A percentile compares a stretch with the other conserved stretches of the same genome.
Conservation (phyloP, 176 grass and related monocot genomes). For the Phoenix roebelenii region DNA sequence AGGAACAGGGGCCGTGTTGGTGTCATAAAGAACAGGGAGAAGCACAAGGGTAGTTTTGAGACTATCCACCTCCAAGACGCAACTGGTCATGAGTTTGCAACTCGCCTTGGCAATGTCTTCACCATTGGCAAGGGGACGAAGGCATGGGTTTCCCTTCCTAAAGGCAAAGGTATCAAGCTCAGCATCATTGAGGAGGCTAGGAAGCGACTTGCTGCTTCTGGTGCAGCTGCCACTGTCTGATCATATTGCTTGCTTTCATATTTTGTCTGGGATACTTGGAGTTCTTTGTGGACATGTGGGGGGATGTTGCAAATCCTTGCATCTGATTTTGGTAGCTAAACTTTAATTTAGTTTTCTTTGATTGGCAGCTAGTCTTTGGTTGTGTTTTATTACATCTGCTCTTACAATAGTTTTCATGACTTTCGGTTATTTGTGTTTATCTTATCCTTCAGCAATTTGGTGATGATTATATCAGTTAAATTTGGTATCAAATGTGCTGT, state of each 20-base stretch:
- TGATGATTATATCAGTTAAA: no score
- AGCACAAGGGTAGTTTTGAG: conserved; percentile 25
- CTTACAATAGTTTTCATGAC: no score
- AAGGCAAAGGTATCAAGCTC: conserved; percentile 27
- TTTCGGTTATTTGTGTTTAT: no score
- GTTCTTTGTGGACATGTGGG: no score
- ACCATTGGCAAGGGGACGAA: conserved; percentile 23
- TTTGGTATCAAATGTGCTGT: no score
- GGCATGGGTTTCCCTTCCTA: conserved; percentile 23
- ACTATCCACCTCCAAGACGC: conserved; percentile 24
- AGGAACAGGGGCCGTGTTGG: conserved; percentile 24
- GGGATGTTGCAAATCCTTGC: no score
- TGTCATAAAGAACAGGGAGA: conserved; percentile 29
- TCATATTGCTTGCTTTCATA: background rate
- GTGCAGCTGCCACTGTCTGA: conserved; percentile 7
- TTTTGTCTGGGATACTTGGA: background rate
- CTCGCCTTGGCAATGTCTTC: conserved; percentile 23
- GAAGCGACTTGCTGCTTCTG: conserved; percentile 15
- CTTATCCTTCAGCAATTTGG: no score
- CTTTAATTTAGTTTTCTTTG: no score
- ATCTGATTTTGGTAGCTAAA: no score
- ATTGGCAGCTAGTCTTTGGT: no score
- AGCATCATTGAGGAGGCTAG: conserved; percentile 25
- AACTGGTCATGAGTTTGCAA: conserved; percentile 23
- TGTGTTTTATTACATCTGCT: no score